A percentile compares a stretch with the other conserved stretches of the same genome.
These are phyloP conservation scores for Solanum clarkiae DNA, from an alignment of 257 asterid species.

Conservation along the genomic window DNA sequence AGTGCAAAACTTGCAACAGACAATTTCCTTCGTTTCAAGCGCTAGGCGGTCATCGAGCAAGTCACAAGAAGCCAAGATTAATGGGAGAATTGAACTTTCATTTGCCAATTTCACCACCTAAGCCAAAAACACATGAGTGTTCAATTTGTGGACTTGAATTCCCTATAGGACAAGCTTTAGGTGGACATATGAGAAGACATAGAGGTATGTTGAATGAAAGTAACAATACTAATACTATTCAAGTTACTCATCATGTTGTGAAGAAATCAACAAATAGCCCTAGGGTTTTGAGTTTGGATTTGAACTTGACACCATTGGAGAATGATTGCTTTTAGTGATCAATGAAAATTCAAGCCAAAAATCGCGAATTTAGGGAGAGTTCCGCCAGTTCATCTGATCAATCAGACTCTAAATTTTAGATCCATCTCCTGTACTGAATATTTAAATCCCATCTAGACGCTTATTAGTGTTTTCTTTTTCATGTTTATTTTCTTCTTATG, in stretches of 20 bases:
- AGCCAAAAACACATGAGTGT: conserved; percentile 53
- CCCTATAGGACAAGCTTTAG: conserved; percentile 29
- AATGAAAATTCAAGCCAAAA: no score
- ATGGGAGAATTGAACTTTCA: conserved; percentile 6
- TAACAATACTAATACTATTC: neutral
- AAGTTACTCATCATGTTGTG: conserved; percentile 21
- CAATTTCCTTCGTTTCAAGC: conserved; percentile 69
- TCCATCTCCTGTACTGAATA: neutral
- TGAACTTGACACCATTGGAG: conserved; percentile 57
- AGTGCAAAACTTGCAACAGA: conserved; percentile 57
- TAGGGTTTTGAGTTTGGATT: conserved; percentile 41
- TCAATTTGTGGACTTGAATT: conserved; percentile 37
- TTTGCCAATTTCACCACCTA: conserved; percentile 22
- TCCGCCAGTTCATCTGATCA: no score
- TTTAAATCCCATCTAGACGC: neutral
- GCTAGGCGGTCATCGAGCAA: conserved; percentile 75
- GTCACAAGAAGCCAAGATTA: conserved; percentile 54
- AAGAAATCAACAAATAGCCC: conserved; percentile 33
- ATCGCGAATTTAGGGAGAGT: no score
- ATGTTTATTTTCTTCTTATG: neutral
- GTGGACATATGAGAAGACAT: conserved; percentile 69
- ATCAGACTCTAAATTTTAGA: neutral
- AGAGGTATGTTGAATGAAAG: conserved; percentile 13
- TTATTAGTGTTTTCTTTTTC: neutral
- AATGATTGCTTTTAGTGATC: neutral